Evolutionary conservation across 805 yeast species (phyloP), one percentile per base, ranked within the genome.

Genomic region (Groenewaldozyma salmanticensis): DNA sequence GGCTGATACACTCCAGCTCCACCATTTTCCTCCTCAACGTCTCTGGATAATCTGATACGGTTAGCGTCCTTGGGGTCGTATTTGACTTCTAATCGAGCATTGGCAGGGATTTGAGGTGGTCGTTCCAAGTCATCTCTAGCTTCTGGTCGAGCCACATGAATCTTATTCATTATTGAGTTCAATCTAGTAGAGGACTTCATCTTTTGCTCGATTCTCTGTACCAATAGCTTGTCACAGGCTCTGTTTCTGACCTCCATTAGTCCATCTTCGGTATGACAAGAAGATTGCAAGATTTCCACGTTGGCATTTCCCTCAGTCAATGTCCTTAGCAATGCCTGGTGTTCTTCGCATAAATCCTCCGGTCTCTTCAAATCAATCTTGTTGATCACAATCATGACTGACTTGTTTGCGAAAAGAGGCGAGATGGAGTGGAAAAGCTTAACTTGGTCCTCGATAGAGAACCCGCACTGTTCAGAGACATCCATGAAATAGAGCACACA

Each of bases 1-100:
- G 92, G 76, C 68, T 87, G 92, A 72, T 68, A 92, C 27, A 92
- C 98, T 72, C 98, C 98, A 34, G 98, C 96, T 60, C 98, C 98
- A 60, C 98, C 98, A 56, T 92, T 85, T 61, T 82, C 96, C 38
- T 74, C 81, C 68, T 92, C 98, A 48, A 87, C 70, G 59, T 92
- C 97, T 57, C 85, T 75, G 31, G 94, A 87, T 55, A 92, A 73
- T 51, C 57, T 71, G 6, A 18, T 7, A 62, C 95, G 78, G 57
- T 81, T 72, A 50, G 95, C 92, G 64, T 86, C 96, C 51, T 72
- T 72, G 18, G 71, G 61, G 63, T 85, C 92, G 59, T 81, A 87
- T 63, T 80, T 82, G 58, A 71, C 54, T 76, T 53, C 13, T 49
- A 52, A 55, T 71, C 70, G 48, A 74, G 82, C 24, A 75, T 79